A percentile compares a stretch with the other conserved stretches of the same genome.
Conservation (phyloP, 2,329 filamentous ascomycete species). For the Cercospora canescens region DNA sequence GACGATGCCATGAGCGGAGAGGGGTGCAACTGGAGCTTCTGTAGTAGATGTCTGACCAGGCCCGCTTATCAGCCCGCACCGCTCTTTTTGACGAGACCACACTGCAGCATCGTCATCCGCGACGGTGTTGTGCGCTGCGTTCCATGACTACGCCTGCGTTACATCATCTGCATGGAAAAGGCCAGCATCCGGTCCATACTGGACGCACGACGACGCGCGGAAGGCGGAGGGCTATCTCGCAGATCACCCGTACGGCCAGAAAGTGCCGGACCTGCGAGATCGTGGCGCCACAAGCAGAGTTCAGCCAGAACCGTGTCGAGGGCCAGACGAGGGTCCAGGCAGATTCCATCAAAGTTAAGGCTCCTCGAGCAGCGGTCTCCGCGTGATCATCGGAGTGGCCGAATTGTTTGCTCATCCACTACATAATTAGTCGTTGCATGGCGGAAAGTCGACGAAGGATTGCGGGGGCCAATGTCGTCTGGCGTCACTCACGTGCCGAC, state of each 20-base stretch:
- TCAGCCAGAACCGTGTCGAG: not conserved
- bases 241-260: not conserved
- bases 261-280: not conserved
- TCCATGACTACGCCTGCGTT: not conserved
- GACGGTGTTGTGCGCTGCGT: not conserved
- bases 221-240: not conserved
- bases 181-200: not conserved
- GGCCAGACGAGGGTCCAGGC: not conserved
- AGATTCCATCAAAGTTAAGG: too few relatives aligned
- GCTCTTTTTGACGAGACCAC: not conserved
- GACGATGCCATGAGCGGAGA: slow-evolving; percentile 1
- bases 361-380: not conserved
- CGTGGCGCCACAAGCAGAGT: not conserved
- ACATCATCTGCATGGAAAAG: not conserved
- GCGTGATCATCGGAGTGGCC: not conserved
- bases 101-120: not conserved
- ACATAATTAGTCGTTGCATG: not conserved
- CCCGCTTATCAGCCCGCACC: not conserved
- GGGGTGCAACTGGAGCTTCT: too few relatives aligned
- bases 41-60: not conserved
- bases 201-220: not conserved
- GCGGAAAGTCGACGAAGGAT: not conserved
- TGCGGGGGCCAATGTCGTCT: not conserved
- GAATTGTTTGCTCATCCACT: not conserved
- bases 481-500: too few relatives aligned